phyloP scores from a whole-genome alignment of 371 early-diverging fungal species.

The Mycotypha africana region DNA sequence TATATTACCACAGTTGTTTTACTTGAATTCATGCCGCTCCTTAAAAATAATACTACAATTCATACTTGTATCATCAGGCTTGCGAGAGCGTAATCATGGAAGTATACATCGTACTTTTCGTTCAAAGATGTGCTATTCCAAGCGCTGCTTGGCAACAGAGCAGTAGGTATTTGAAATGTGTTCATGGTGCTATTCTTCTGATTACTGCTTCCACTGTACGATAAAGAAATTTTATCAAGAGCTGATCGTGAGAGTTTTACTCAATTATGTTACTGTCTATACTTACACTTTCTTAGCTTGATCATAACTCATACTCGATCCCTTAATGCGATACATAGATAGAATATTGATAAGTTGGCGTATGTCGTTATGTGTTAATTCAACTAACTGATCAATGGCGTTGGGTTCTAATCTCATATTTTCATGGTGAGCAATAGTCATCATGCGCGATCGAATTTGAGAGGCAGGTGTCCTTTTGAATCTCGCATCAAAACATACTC shows the following conservation, averaged over 20 bases:
- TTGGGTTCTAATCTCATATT: slow-evolving; percentile 44
- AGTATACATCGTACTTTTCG: slow-evolving; percentile 92
- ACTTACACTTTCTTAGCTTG: slow-evolving; percentile 72
- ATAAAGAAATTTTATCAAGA: neutral
- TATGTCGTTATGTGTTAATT: slow-evolving; percentile 87
- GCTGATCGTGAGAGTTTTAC: neutral
- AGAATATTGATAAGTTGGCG: slow-evolving; percentile 98
- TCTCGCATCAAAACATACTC: slow-evolving; percentile 85
- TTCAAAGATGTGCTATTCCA: slow-evolving; percentile 53
- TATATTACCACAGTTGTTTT: neutral
- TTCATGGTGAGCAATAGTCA: slow-evolving; percentile 59
- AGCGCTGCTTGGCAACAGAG: slow-evolving; percentile 51
- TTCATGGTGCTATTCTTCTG: slow-evolving; percentile 80
- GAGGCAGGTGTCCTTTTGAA: slow-evolving; percentile 69
- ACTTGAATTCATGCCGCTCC: too few species aligned
- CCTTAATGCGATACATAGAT: slow-evolving; percentile 77
- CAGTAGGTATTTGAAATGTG: slow-evolving; percentile 83
- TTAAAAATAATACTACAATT: too few species aligned
- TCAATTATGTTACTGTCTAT: too few species aligned
- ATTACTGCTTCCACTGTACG: slow-evolving; percentile 39
- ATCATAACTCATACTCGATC: slow-evolving; percentile 70
- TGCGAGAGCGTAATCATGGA: slow-evolving; percentile 85
- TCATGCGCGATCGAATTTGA: slow-evolving; percentile 67
- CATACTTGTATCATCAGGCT: slow-evolving; percentile 94
- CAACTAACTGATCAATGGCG: slow-evolving; percentile 86